These are phyloP conservation scores for Brassica hybrid DNA, from an alignment of 441 rosid genomes.

Conservation along the genomic window DNA sequence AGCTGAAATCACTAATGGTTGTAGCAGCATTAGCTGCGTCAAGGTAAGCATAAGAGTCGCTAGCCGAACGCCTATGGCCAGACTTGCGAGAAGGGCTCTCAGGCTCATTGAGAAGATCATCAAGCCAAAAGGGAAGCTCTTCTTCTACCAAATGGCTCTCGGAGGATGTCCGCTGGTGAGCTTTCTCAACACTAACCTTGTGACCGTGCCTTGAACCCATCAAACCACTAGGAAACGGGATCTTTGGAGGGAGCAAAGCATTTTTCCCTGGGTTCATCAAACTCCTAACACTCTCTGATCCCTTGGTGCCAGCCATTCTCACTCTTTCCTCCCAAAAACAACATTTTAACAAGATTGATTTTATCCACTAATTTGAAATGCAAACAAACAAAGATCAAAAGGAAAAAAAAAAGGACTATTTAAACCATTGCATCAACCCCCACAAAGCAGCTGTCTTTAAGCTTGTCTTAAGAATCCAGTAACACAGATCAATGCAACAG, in stretches of 20 bases:
- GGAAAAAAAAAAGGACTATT: background rate
- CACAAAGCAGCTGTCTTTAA: background rate
- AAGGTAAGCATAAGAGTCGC: slow-evolving; percentile 94
- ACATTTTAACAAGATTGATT: too few species aligned
- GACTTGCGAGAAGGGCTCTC: slow-evolving; percentile 91
- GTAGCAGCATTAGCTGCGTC: slow-evolving; percentile 78
- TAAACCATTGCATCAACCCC: background rate
- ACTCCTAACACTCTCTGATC: slow-evolving; percentile 72
- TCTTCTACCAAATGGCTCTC: slow-evolving; percentile 87
- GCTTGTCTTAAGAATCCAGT: background rate
- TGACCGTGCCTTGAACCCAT: slow-evolving; percentile 73
- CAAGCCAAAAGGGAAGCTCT: slow-evolving; percentile 99
- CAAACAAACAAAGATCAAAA: slow-evolving; percentile 11
- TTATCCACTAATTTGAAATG: too few species aligned
- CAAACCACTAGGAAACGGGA: slow-evolving; percentile 88
- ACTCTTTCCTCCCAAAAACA: slow-evolving; percentile 43
- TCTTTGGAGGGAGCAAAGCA: slow-evolving; percentile 92
- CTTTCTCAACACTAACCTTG: slow-evolving; percentile 63
- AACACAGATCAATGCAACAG: slow-evolving; percentile 24
- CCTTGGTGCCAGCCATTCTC: slow-evolving; percentile 82
- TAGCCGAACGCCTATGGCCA: slow-evolving; percentile 97
- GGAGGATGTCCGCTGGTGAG: slow-evolving; percentile 90
- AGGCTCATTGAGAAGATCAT: slow-evolving; percentile 97
- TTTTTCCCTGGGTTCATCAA: slow-evolving; percentile 75
- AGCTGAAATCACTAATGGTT: too few species aligned